Percentiles rank a stretch among this genome's conserved stretches.
Conservation (phyloP, 2,329 filamentous ascomycete species). For the Emergomyces orientalis region DNA sequence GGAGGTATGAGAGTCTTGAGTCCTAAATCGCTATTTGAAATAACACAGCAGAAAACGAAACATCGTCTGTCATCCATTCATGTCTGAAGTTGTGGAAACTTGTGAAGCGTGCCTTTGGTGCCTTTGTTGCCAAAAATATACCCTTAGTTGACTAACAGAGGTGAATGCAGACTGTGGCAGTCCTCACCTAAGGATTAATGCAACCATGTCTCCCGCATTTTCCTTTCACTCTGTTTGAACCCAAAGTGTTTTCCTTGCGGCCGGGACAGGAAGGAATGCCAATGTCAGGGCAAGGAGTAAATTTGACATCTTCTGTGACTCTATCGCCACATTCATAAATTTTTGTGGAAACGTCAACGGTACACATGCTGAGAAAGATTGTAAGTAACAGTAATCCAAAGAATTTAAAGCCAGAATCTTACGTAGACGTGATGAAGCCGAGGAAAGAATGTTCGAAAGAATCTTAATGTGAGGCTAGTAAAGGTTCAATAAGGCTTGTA, state of each 20-base stretch:
- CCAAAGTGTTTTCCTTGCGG: conserved; percentile 2
- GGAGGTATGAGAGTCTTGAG: conserved; percentile 4
- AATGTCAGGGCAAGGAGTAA: conserved; percentile 3
- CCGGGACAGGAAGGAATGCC: conserved; percentile 4
- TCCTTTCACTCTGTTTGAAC: conserved; percentile 7
- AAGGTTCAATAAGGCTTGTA: background rate
- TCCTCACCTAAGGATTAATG: conserved; percentile 8
- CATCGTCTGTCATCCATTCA: conserved; percentile 3
- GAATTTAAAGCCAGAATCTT: conserved; percentile 2
- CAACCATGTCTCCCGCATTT: conserved; percentile 8
- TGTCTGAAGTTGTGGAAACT: conserved; percentile 4
- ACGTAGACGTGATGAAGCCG: conserved; percentile 6
- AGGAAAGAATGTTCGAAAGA: conserved; percentile 6
- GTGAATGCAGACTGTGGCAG: conserved; percentile 3
- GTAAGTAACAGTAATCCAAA: conserved; percentile 5
- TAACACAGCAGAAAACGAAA: conserved; percentile 7
- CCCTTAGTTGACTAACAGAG: conserved; percentile 4
- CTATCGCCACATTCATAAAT: conserved; percentile 7
- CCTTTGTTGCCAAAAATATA: too few relatives aligned
- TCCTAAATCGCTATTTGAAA: conserved; percentile 7
- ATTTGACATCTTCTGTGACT: conserved; percentile 8
- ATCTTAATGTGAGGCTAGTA: conserved; percentile 6
- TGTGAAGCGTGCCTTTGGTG: background rate
- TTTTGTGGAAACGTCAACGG: conserved; percentile 7
- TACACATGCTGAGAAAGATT: conserved; percentile 8